Evolutionary conservation across 2,329 filamentous ascomycete genomes (phyloP), one percentile per base, ranked within the genome.

Genomic region (Truncatella angustata): DNA sequence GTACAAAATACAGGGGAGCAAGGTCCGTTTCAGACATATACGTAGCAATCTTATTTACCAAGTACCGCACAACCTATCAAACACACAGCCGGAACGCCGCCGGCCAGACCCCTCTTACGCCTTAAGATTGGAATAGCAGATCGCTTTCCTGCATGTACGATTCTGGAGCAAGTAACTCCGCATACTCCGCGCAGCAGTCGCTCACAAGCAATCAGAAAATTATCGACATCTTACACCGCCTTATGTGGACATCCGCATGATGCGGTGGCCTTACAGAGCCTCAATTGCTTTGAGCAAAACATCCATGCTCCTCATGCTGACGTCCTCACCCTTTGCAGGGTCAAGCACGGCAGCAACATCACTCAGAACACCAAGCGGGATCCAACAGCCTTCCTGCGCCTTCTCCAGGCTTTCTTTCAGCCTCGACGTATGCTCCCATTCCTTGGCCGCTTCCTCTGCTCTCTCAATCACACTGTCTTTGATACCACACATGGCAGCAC

Each of bases 401-500:
- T 85, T 85, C 61, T 96, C 91, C 54, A 97, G 75, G 54, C 88
- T 92, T 69, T 96, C 91, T 70, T 91, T 94, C 56, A 97, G 78
- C 18, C 91, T 79, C 60, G 89, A 93, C 0, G 94, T 97, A 69
- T 97, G 91, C 73, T 99, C 94, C 91, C 94, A 97, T 63, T 91
- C 90, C 60, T 80, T 85, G 1, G 94, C 94, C 5, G 94, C 94
- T 20, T 86, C 82, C 70, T 99, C 94, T 0, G 94, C 94, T 20
- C 88, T 77, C 65, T 92, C 86, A 56, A 99, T 91, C 14, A 99
- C 85, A 51, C 86, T 86, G 40, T 77, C 76, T 0, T 91, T 84
- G 57, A 99, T 97, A 1, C 94, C 94, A 63, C 94, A 99, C 94
- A 99, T 99, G 54, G 91, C 87, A 1, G 94, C 94, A 66, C 94